Evolutionary conservation across 2,329 filamentous ascomycete species (phyloP), one percentile per base, ranked within the genome.

Genomic region (Zymoseptoria brevis): DNA sequence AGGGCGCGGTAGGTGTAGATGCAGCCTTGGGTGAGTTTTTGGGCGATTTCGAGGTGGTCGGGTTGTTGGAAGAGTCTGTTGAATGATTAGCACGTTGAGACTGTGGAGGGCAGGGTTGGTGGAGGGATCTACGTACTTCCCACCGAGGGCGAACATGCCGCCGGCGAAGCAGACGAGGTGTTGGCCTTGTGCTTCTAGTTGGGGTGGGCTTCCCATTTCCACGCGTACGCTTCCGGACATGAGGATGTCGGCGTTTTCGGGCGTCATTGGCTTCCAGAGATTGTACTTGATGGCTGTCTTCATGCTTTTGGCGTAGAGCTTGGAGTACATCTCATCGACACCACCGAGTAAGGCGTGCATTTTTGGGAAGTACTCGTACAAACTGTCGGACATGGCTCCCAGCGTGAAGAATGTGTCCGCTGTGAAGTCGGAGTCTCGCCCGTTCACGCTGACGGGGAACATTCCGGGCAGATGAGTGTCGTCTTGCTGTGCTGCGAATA

Each of bases 1-100:
- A 80, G 80, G 8, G 77, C 74, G 62, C 80, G 77, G 69, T 86
- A 86, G 0, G 82, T 79, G 82, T 83, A 86, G n/a, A 85, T 79
- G 67, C 83, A 86, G 3, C 80, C 81, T 58, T 86, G 79, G 0
- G 82, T 81, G 52, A 86, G 73, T 66, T 83, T 81, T 50, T 76
- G 74, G 9, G 81, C 84, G 55, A 85, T 78, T 0, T 77, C 73
- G 61, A 86, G 73, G 64, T 86, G 82, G 16, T 73, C 72, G 2
- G 79, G 71, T n/a, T 81, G 75, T 13, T 76, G 72, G 68, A 85
- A 85, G 1, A 85, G 67, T 51, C 65, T 45, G 35, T 13, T 16
- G 35, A 6, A n/a, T 11, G 35, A n/a, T 16, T 16, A n/a, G 13
- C 13, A 45, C 35, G 35, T 5, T 45, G 35, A n/a, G 5, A 16